phyloP scores from a whole-genome alignment of 208 protist genomes.

The Phytomonas francai region DNA sequence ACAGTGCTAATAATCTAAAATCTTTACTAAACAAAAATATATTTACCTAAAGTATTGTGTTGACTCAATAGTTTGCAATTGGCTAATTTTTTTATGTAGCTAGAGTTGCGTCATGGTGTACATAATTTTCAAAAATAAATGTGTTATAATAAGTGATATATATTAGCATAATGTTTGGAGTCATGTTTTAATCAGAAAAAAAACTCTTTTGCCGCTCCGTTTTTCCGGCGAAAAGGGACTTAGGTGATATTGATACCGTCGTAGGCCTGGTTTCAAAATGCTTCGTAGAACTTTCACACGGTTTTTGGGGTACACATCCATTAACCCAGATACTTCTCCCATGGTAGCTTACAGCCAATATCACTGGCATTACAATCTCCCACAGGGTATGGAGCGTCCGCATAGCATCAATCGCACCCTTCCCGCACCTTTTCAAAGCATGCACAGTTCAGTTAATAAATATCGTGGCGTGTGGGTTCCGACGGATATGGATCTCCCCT shows the following conservation, averaged over 20 bases:
- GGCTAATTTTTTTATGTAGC: constrained; percentile 12
- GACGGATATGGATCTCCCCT: constrained; percentile 73
- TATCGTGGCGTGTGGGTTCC: constrained; percentile 84
- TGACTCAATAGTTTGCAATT: constrained; percentile 2
- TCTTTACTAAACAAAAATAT: constrained; percentile 6
- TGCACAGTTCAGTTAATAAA: constrained; percentile 63
- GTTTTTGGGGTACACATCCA: constrained; percentile 62
- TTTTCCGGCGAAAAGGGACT: neutral
- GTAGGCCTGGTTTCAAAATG: constrained; percentile 18
- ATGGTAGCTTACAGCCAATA: constrained; percentile 84
- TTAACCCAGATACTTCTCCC: constrained; percentile 86
- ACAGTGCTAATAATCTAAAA: constrained; percentile 6
- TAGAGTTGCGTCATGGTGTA: neutral
- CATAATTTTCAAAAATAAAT: neutral
- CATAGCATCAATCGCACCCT: constrained; percentile 73
- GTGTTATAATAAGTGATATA: constrained; percentile 3
- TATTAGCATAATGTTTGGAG: neutral
- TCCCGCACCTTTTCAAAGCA: constrained; percentile 49
- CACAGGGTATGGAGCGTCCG: constrained; percentile 79
- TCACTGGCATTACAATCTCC: constrained; percentile 88
- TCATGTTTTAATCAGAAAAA: neutral
- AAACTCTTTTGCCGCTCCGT: neutral
- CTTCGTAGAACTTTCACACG: constrained; percentile 36
- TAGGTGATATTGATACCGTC: neutral
- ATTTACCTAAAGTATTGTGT: constrained; percentile 2